These are phyloP conservation scores for Aspergillus leporis DNA, from an alignment of 495 filamentous ascomycete genomes.

Conservation along the genomic window DNA sequence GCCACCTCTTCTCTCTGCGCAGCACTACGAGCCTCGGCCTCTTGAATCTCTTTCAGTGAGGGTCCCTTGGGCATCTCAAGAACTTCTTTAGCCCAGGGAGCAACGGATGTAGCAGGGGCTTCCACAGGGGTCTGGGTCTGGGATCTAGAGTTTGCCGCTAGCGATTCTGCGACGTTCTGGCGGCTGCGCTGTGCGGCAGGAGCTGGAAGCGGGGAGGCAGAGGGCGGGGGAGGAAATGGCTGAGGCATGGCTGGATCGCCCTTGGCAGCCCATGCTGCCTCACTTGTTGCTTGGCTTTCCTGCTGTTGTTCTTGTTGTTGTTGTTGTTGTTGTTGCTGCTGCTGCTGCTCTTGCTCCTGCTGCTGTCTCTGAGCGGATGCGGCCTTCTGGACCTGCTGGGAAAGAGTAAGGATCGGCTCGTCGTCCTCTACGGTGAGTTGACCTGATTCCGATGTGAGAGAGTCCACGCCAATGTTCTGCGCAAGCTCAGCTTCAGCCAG, in stretches of 20 bases:
- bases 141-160: slow-evolving; percentile 70
- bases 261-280: slow-evolving; percentile 59
- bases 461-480: slow-evolving; percentile 21
- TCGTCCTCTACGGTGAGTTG: slow-evolving; percentile 7
- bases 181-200: slow-evolving; percentile 82
- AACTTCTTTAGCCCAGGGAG: slow-evolving; percentile 90
- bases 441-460: slow-evolving; percentile 11
- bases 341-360: slow-evolving; percentile 36
- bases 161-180: slow-evolving; percentile 79
- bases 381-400: slow-evolving; percentile 87
- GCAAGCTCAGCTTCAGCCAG: slow-evolving; percentile 19
- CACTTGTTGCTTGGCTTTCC: slow-evolving; percentile 42
- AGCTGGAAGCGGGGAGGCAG: slow-evolving; percentile 77
- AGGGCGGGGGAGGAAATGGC: slow-evolving; percentile 75
- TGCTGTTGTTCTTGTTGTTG: slow-evolving; percentile 25
- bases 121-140: slow-evolving; percentile 72
- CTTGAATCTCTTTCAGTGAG: slow-evolving; percentile 95
- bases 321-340: slow-evolving; percentile 22
- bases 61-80: slow-evolving; percentile 80
- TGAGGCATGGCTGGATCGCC: slow-evolving; percentile 64
- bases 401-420: slow-evolving; percentile 61
- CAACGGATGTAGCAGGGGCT: slow-evolving; percentile 66
- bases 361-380: slow-evolving; percentile 65
- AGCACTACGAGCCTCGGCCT: slow-evolving; percentile 90
- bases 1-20: slow-evolving; percentile 85